Evolutionary conservation across 2,329 filamentous ascomycete species (phyloP).

Genomic region (Hortaea werneckii): DNA sequence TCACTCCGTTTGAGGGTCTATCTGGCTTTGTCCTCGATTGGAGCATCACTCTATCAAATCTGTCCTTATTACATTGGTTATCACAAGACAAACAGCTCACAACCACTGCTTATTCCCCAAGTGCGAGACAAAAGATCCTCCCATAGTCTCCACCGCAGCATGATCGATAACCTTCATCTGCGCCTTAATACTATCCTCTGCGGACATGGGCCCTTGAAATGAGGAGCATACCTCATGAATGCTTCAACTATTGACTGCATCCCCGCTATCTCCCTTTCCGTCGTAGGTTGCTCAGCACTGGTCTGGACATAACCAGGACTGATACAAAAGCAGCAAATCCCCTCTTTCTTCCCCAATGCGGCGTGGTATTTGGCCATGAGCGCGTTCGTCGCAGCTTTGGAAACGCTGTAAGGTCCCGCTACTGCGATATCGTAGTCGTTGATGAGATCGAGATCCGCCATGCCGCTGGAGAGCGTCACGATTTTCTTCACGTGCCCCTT

Average conservation of each 20-base stretch:
- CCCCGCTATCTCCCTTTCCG: conserved; percentile 15
- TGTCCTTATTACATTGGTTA: no score
- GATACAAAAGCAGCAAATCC: conserved; percentile 18
- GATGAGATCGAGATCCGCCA: conserved; percentile 10
- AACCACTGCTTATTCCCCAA: conserved; percentile 36
- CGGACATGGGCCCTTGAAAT: conserved; percentile 20
- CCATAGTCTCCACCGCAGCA: conserved; percentile 36
- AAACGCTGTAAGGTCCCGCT: conserved; percentile 8
- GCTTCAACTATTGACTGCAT: conserved; percentile 23
- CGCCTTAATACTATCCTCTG: conserved; percentile 19
- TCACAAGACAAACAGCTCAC: conserved; percentile 3
- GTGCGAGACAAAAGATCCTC: conserved; percentile 46
- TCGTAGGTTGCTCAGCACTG: conserved; percentile 9
- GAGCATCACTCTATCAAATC: no score
- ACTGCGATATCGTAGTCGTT: conserved; percentile 10
- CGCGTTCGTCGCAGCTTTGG: conserved; percentile 20
- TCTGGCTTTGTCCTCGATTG: no score
- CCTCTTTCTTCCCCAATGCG: conserved; percentile 14
- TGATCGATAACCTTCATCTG: conserved; percentile 25
- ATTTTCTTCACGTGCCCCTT: conserved; percentile 18
- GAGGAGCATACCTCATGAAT: conserved; percentile 24
- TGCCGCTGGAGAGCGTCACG: conserved; percentile 3
- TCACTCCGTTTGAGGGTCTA: no score
- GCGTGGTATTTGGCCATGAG: conserved; percentile 20
- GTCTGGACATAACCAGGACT: conserved; percentile 20